phyloP scores from a whole-genome alignment of 23 red algal species.

The Gracilaria gracilis region DNA sequence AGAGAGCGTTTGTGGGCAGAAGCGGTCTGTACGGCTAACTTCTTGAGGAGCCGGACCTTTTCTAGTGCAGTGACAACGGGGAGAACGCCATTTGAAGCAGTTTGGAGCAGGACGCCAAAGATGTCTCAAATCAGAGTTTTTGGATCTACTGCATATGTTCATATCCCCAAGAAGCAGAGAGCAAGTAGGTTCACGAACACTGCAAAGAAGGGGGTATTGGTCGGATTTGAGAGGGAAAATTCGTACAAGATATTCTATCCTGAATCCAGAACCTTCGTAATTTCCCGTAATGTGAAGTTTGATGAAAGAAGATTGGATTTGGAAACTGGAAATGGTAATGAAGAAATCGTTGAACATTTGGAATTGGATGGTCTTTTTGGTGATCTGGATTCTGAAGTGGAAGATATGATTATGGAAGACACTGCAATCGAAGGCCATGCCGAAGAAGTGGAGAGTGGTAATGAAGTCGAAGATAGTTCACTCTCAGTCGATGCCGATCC shows the following conservation, averaged over 20 bases:
- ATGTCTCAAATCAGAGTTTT: constrained; percentile 28
- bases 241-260: constrained; percentile 13
- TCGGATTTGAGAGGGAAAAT: constrained; percentile 33
- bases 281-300: constrained; percentile 2
- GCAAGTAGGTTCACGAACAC: constrained; percentile 15
- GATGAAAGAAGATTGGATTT: not conserved
- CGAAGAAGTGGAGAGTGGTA: not conserved
- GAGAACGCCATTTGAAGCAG: constrained; percentile 7
- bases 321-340: not conserved
- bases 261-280: not conserved
- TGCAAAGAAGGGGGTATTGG: constrained; percentile 32
- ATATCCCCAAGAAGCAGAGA: constrained; percentile 24
- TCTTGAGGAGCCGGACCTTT: not conserved
- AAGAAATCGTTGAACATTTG: too few species aligned
- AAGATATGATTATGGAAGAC: not conserved
- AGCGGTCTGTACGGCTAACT: constrained; percentile 9
- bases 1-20: not conserved
- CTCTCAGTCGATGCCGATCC: not conserved
- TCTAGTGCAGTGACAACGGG: not conserved
- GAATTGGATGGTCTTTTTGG: not conserved
- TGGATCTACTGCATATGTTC: constrained; percentile 29
- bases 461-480: not conserved
- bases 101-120: not conserved
- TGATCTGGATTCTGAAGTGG: not conserved
- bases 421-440: not conserved